Conservation (phyloP, 768 basidiomycete species). For the Agrocybe pediades region DNA sequence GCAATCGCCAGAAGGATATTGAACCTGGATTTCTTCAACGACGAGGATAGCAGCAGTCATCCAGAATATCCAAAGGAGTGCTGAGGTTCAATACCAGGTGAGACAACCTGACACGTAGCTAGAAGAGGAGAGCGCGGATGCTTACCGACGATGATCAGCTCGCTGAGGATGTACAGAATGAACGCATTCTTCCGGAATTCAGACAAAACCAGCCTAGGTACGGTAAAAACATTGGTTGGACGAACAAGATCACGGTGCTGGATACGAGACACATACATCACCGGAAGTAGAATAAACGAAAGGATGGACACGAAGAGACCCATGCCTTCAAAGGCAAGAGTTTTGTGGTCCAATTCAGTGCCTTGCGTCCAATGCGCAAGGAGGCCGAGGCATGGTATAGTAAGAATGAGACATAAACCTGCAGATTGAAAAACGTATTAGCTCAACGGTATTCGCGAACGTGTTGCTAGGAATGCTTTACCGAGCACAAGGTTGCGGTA, state of each 20-base stretch:
- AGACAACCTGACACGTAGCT: no score
- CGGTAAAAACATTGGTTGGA: neutral
- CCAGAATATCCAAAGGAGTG: constrained; percentile 16
- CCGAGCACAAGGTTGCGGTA: constrained; percentile 7
- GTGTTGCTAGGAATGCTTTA: neutral
- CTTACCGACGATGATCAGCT: constrained; percentile 11
- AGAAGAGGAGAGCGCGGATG: neutral
- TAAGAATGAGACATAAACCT: constrained; percentile 8
- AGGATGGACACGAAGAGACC: constrained; percentile 4
- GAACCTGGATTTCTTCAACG: constrained; percentile 6
- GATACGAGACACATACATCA: constrained; percentile 4
- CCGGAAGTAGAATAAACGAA: constrained; percentile 8
- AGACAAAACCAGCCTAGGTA: constrained; percentile 8
- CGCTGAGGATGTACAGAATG: constrained; percentile 10
- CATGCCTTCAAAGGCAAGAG: constrained; percentile 12
- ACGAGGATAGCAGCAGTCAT: constrained; percentile 12
- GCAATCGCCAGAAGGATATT: constrained; percentile 9
- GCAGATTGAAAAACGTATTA: neutral
- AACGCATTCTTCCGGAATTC: constrained; percentile 18
- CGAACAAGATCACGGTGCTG: neutral
- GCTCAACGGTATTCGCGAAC: no score
- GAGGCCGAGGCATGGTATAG: constrained; percentile 10
- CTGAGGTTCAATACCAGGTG: neutral
- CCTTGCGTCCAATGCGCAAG: constrained; percentile 13
- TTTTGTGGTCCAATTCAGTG: neutral